phyloP scores from a whole-genome alignment of 805 yeast species.

The Suhomyces sp. region DNA sequence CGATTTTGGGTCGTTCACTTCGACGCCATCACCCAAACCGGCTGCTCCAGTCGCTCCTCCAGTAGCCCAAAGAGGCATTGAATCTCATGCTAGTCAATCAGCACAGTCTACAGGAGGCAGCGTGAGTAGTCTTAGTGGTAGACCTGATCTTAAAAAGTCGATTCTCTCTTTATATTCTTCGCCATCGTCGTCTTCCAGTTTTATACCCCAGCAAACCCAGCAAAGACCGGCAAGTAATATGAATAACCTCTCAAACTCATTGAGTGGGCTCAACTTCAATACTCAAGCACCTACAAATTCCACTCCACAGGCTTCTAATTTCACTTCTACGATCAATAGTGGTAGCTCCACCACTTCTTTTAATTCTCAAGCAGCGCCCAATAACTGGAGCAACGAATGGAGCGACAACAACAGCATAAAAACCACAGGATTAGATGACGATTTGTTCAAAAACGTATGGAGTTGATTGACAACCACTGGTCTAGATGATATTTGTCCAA shows the following conservation, averaged over 20 bases:
- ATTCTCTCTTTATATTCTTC: constrained; percentile 82
- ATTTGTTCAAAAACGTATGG: constrained; percentile 71
- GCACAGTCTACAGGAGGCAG: constrained; percentile 39
- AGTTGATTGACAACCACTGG: too few species aligned
- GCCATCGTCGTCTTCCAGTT: constrained; percentile 47
- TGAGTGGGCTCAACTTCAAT: constrained; percentile 19
- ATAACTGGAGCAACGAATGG: constrained; percentile 37
- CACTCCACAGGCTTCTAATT: not conserved
- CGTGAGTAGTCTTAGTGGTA: constrained; percentile 21
- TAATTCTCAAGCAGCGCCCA: constrained; percentile 1
- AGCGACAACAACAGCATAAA: constrained; percentile 15
- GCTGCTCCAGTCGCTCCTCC: constrained; percentile 6
- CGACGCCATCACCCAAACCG: constrained; percentile 22
- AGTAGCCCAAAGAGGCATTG: constrained; percentile 3
- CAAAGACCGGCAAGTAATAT: constrained; percentile 5
- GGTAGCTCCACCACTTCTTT: constrained; percentile 9
- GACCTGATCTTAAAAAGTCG: constrained; percentile 90
- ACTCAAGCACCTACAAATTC: not conserved
- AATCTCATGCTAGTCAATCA: constrained; percentile 18
- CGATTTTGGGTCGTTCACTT: constrained; percentile 41
- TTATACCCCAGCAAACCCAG: constrained; percentile 15
- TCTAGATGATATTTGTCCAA: too few species aligned
- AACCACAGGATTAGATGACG: constrained; percentile 47
- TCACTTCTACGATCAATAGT: constrained; percentile 3
- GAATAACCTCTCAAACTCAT: constrained; percentile 17